These are phyloP conservation scores for Thalassiosira sp. DNA, from an alignment of 352 stramenopile species.

Conservation along the genomic window DNA sequence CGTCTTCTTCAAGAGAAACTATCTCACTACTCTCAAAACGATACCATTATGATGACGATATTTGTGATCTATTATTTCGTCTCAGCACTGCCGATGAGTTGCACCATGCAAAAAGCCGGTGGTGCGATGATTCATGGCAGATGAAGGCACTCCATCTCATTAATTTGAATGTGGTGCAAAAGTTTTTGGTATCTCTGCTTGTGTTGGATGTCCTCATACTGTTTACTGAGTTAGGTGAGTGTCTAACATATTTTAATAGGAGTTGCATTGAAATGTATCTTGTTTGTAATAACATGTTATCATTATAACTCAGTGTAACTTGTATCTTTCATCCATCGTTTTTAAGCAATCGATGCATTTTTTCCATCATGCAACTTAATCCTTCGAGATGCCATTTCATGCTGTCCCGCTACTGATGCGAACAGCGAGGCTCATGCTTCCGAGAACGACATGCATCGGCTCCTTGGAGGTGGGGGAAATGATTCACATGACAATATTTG, in stretches of 20 bases:
- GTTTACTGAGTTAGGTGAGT: conserved; percentile 71
- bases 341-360: conserved; percentile 40
- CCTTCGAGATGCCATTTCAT: conserved; percentile 66
- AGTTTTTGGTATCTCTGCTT: conserved; percentile 61
- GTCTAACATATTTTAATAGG: too few species aligned
- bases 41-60: too few species aligned
- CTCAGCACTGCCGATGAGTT: conserved; percentile 23
- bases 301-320: not conserved
- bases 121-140: conserved; percentile 52
- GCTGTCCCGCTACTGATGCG: conserved; percentile 48
- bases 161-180: conserved; percentile 54
- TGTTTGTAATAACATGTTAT: not conserved
- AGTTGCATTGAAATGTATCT: conserved; percentile 1
- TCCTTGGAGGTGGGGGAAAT: too few species aligned
- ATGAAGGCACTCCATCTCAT: conserved; percentile 54
- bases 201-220: conserved; percentile 74
- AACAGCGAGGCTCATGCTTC: too few species aligned
- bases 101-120: conserved; percentile 7
- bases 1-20: too few species aligned
- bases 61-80: too few species aligned
- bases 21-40: too few species aligned
- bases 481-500: too few species aligned
- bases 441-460: not conserved
- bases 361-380: conserved; percentile 69
- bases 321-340: conserved; percentile 3